Evolutionary conservation across 1,284 basidiomycete species (phyloP), one percentile per base, ranked within the genome.

Genomic region (Mrakiaceae sp.): DNA sequence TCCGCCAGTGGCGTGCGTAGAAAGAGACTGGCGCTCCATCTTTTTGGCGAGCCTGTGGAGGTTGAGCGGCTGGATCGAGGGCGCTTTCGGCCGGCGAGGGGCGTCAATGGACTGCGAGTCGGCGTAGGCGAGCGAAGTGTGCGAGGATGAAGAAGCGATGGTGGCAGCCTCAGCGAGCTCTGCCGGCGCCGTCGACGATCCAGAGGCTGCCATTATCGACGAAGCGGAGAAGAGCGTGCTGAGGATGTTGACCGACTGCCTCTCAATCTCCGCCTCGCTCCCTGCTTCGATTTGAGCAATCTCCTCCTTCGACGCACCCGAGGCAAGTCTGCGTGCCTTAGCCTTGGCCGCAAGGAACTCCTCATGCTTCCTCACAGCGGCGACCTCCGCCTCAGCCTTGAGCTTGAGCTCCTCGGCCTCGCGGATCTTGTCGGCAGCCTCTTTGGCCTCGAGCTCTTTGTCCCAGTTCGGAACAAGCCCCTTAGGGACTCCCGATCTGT

Each of bases 401-500:
- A 43, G 46, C 53, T 48, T 39, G 9, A 3, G 48, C 48, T 61
- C 48, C 14, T 47, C 62, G 39, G 43, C 57, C 54, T n/a, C 40
- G 7, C 39, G 12, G 9, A n/a, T 39, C 50, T 46, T 53, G 7
- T 48, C 62, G 42, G n/a, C 54, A 27, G 2, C 52, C 14, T 58
- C 48, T 27, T 16, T 51, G 39, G 63, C 51, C 42, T 51, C 57
- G 39, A 60, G 61, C 58, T 67, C 68, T 67, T 79, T 79, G 58
- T 74, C 76, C 74, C 79, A 85, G 0, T 86, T 87, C 39, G 86
- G 85, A 8, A 91, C 81, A 56, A 90, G 80, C 4, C 84, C 87
- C 44, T 84, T 79, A 0, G 90, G 86, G 64, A 95, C 85, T 47
- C 92, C 92, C 60, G 80, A 77, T 63, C 91, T 81, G 79, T 92